Evolutionary conservation across 805 yeast species (phyloP).

Genomic region (Candida glaebosa): DNA sequence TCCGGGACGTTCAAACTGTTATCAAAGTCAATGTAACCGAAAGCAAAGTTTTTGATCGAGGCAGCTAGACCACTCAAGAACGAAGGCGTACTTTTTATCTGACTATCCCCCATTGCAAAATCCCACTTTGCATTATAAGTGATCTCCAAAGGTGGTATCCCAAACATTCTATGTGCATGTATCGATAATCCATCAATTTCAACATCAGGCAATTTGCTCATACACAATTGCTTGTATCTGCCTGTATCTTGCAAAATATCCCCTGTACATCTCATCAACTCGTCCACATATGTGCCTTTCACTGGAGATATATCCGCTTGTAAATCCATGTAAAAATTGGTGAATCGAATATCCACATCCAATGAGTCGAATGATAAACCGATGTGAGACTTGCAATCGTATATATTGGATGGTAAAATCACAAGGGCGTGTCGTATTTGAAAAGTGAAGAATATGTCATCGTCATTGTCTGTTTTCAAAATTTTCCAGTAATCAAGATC

Average conservation of each 20-base stretch:
- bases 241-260: conserved; percentile 23
- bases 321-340: conserved; percentile 90
- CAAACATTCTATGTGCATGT: conserved; percentile 92
- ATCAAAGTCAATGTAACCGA: conserved; percentile 71
- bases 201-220: conserved; percentile 29
- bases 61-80: conserved; percentile 43
- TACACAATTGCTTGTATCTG: conserved; percentile 16
- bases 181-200: conserved; percentile 56
- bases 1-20: conserved; percentile 61
- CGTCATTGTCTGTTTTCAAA: conserved; percentile 61
- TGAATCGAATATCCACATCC: conserved; percentile 79
- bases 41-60: conserved; percentile 47
- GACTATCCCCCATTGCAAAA: conserved; percentile 59
- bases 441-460: conserved; percentile 72
- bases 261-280: conserved; percentile 18
- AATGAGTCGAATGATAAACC: conserved; percentile 61
- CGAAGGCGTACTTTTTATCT: conserved; percentile 46
- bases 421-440: conserved; percentile 68
- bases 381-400: conserved; percentile 58
- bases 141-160: conserved; percentile 83
- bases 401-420: conserved; percentile 69
- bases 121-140: conserved; percentile 93
- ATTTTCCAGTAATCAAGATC: conserved; percentile 31
- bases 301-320: conserved; percentile 71
- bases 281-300: conserved; percentile 30